phyloP scores from a whole-genome alignment of 441 rosid species.

The Isatis lusitanica region DNA sequence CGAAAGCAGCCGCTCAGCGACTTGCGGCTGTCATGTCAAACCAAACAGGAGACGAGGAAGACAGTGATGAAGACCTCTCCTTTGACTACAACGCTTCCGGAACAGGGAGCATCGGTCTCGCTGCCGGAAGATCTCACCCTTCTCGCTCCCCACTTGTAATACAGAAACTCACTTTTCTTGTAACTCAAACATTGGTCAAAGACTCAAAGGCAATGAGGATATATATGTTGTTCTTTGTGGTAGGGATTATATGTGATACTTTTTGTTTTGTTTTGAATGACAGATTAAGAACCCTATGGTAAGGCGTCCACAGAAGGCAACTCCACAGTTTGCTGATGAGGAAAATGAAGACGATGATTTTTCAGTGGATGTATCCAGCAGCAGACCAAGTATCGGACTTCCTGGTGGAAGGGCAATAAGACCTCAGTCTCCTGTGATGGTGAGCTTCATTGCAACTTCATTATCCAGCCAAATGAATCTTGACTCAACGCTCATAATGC shows the following conservation, averaged over 20 bases:
- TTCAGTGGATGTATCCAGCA: constrained; percentile 33
- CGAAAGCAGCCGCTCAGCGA: constrained; percentile 91
- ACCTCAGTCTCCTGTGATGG: constrained; percentile 47
- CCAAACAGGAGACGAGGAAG: constrained; percentile 55
- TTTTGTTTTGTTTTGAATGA: not conserved
- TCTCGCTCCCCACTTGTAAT: constrained; percentile 66
- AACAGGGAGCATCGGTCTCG: constrained; percentile 63
- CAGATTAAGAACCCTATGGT: constrained; percentile 37
- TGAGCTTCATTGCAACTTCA: not conserved
- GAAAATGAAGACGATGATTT: constrained; percentile 47
- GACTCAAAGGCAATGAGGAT: not conserved
- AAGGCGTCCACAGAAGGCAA: constrained; percentile 36
- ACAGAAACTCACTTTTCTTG: not conserved
- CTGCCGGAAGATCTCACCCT: constrained; percentile 56
- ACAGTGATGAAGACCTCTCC: constrained; percentile 62
- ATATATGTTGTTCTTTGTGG: not conserved
- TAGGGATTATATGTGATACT: not conserved
- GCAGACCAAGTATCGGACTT: constrained; percentile 45
- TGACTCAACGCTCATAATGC: not conserved
- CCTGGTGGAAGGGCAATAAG: constrained; percentile 43
- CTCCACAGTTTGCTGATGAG: constrained; percentile 37
- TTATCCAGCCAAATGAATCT: not conserved
- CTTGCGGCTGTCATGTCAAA: constrained; percentile 90
- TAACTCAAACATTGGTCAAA: not conserved
- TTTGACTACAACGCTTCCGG: constrained; percentile 40